Conservation (phyloP, 1,139 yeast genomes). For the Suhomyces coccinellae region DNA sequence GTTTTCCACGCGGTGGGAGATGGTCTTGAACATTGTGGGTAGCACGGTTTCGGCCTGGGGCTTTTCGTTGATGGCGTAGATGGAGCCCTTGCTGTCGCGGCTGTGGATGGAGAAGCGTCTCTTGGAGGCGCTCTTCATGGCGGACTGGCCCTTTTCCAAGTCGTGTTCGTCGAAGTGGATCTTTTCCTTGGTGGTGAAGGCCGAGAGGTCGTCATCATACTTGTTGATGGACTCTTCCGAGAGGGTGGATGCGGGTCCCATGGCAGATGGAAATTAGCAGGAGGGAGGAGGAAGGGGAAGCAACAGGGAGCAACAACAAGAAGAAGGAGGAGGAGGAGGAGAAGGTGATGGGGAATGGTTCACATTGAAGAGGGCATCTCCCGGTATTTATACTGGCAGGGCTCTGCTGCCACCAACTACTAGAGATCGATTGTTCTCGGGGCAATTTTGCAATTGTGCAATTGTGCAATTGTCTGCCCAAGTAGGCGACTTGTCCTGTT, state of each 20-base stretch:
- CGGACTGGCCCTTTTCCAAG: constrained; percentile 7
- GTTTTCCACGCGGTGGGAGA: constrained; percentile 38
- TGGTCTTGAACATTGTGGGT: constrained; percentile 39
- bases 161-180: constrained; percentile 11
- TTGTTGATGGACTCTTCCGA: constrained; percentile 8
- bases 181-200: constrained; percentile 8
- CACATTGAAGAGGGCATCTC: too few species aligned
- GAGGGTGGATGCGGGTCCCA: constrained; percentile 5
- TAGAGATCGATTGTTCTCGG: too few species aligned
- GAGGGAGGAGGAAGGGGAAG: neutral
- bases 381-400: too few species aligned
- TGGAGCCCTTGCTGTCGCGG: constrained; percentile 8
- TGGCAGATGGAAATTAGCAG: neutral
- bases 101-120: constrained; percentile 12
- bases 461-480: too few species aligned
- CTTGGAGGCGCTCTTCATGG: neutral
- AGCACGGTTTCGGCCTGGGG: constrained; percentile 31
- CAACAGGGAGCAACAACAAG: too few species aligned
- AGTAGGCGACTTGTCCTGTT: too few species aligned
- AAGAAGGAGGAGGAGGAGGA: neutral
- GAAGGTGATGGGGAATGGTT: too few species aligned
- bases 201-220: constrained; percentile 7
- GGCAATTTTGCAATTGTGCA: too few species aligned
- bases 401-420: too few species aligned
- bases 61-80: constrained; percentile 16